Evolutionary conservation across 345 rosid genomes (phyloP).

Genomic region (Eucalyptus curtisii): DNA sequence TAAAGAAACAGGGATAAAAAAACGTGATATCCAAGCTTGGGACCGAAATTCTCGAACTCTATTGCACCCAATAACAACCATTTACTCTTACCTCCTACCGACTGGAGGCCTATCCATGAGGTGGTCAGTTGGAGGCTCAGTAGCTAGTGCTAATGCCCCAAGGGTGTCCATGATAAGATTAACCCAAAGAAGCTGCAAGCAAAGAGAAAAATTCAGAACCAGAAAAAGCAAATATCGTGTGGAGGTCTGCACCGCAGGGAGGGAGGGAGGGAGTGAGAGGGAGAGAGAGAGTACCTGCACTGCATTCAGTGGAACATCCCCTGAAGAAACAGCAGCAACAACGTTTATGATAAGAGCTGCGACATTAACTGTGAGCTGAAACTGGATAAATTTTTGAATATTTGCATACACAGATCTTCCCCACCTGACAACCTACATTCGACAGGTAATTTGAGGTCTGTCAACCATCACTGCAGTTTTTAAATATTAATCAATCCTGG

Average conservation of each 20-base stretch:
- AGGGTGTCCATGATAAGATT: slow-evolving; percentile 99
- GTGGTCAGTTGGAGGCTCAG: slow-evolving; percentile 97
- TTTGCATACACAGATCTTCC: slow-evolving; percentile 99
- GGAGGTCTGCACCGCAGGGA: background rate
- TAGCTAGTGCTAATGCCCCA: slow-evolving; percentile 96
- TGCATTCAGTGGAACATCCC: slow-evolving; percentile 93
- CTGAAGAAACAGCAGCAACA: slow-evolving; percentile 88
- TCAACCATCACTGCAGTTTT: background rate
- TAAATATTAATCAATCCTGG: background rate
- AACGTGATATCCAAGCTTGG: background rate
- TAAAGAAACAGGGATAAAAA: background rate
- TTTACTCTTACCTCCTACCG: slow-evolving; percentile 64
- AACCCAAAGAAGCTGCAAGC: slow-evolving; percentile 85
- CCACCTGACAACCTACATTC: slow-evolving; percentile 83
- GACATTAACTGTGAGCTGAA: slow-evolving; percentile 93
- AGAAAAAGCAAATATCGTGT: background rate
- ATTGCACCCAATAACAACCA: background rate
- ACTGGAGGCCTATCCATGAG: slow-evolving; percentile 88
- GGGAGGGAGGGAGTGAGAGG: background rate
- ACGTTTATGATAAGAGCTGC: slow-evolving; percentile 92
- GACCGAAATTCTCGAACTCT: background rate
- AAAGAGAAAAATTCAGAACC: background rate
- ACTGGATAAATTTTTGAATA: slow-evolving; percentile 97
- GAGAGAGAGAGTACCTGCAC: slow-evolving; percentile 56
- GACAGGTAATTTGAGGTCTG: background rate